These are phyloP conservation scores for Sarocladiaceae sp. DNA, from an alignment of 2,329 filamentous ascomycete species.

Conservation along the genomic window DNA sequence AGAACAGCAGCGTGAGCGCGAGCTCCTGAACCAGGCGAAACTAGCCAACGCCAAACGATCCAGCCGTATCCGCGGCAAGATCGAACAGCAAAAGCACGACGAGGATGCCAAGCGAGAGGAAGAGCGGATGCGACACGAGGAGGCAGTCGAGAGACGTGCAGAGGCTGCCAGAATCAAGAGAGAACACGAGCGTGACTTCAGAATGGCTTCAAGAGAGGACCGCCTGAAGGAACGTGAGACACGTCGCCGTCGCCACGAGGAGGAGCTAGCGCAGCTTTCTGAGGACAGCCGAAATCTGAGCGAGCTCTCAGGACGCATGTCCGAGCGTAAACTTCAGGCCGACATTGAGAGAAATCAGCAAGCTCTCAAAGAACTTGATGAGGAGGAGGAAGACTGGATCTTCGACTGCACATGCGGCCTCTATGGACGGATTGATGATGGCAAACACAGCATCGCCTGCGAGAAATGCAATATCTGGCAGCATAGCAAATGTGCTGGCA, in stretches of 20 bases:
- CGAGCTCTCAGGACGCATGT: conserved; percentile 57
- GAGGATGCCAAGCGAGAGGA: conserved; percentile 68
- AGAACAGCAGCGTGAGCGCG: conserved; percentile 65
- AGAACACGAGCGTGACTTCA: conserved; percentile 71
- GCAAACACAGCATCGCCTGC: conserved; percentile 88
- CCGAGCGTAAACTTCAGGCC: conserved; percentile 74
- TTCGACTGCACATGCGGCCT: conserved; percentile 94
- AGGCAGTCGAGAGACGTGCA: conserved; percentile 62
- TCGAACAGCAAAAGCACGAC: conserved; percentile 72
- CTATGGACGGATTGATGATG: conserved; percentile 90
- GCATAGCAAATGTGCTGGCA: conserved; percentile 86
- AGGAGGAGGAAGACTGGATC: conserved; percentile 82
- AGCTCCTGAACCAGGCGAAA: conserved; percentile 76
- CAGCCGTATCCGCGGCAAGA: conserved; percentile 77
- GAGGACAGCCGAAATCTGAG: conserved; percentile 65
- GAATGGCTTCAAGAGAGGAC: conserved; percentile 79
- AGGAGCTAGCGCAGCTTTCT: conserved; percentile 74
- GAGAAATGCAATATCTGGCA: conserved; percentile 96
- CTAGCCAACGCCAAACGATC: conserved; percentile 93
- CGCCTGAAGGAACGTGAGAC: conserved; percentile 81
- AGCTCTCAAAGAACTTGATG: conserved; percentile 66
- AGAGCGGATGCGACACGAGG: conserved; percentile 43
- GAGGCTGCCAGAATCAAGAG: conserved; percentile 55
- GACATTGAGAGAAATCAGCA: conserved; percentile 78
- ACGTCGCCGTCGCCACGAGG: conserved; percentile 77